Base-by-base conservation (phyloP, 371 early-diverging fungal genomes). In the Mucor ambiguus region DNA sequence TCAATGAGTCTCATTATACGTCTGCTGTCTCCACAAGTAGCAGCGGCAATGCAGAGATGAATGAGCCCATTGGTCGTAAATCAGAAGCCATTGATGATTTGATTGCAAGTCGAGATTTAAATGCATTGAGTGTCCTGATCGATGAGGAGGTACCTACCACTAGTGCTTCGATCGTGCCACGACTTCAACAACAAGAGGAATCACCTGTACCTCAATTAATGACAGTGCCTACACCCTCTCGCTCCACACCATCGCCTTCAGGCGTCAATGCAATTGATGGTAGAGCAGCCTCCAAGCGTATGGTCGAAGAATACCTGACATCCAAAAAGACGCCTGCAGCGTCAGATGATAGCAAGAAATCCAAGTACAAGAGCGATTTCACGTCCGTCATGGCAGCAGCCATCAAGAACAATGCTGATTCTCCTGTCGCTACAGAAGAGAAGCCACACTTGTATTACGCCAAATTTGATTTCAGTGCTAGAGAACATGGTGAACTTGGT, bases 401-500 rank as follows among this genome's bases (percentile, higher is more conserved):
- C 11, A 72, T 76, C 14, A 63, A 54, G n/a, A 84, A 78, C 29
- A 84, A 81, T 61, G 64, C 58, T 9, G 38, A 58, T 8, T 41
- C 32, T 26, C 22, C 37, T 11, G 24, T 55, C 26, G 79, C 73
- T 16, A 73, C 70, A n/a, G 75, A 81, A 67, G 77, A 79, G 67
- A 82, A 37, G 12, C 83, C 83, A 5, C 72, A 74, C 35, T 78
- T 89, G 58, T 93, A 89, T 64, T 88, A 89, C 59, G 90, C 93
- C 6, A 89, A 89, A 63, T 92, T 88, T 66, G 88, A 89, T 9
- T 93, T 93, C 66, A 82, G 82, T 61, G 88, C 92, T 32, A 84
- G 91, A 32, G 92, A 93, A 67, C 85, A 85, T 22, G 92, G 92
- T 22, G 93, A 93, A 70, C 81, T 93, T 46, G 92, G 91, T 1